Conservation (phyloP, 306 rosid species). For the Carpinus fangiana region DNA sequence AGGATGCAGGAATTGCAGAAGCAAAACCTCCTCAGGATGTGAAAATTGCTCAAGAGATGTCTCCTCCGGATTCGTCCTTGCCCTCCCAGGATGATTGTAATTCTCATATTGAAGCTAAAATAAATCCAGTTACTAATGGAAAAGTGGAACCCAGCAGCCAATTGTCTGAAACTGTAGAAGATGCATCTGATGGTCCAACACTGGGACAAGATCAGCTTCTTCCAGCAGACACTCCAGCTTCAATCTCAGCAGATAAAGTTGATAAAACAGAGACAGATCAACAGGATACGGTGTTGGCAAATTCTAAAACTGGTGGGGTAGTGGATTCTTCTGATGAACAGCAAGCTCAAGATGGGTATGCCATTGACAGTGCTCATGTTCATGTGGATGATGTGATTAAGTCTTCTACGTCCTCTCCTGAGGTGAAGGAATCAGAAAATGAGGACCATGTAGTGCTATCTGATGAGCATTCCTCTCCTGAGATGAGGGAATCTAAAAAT, state of each 20-base stretch:
- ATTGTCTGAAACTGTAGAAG: conserved; percentile 29
- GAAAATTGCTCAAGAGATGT: conserved; percentile 14
- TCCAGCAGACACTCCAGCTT: conserved; percentile 31
- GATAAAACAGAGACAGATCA: conserved; percentile 29
- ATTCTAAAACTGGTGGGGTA: conserved; percentile 30
- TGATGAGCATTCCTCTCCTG: conserved; percentile 30
- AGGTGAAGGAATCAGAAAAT: conserved; percentile 13
- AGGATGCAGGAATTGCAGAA: conserved; percentile 48
- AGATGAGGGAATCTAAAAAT: conserved; percentile 33
- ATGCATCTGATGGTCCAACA: conserved; percentile 39
- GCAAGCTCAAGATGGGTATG: conserved; percentile 31
- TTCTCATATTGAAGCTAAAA: conserved; percentile 32
- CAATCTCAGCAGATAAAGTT: conserved; percentile 32
- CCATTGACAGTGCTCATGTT: conserved; percentile 25
- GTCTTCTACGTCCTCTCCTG: conserved; percentile 40
- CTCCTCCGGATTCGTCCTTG: conserved; percentile 23
- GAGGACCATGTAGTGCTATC: neutral
- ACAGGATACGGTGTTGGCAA: conserved; percentile 25
- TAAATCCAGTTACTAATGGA: conserved; percentile 37
- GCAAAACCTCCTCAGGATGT: conserved; percentile 38
- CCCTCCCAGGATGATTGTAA: conserved; percentile 25
- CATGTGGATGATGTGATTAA: conserved; percentile 10
- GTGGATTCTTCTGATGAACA: conserved; percentile 24
- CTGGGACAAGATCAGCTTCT: conserved; percentile 38
- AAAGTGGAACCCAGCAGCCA: conserved; percentile 39